Conservation (phyloP, 2,329 filamentous ascomycete genomes). For the Hyphodiscus sp. region DNA sequence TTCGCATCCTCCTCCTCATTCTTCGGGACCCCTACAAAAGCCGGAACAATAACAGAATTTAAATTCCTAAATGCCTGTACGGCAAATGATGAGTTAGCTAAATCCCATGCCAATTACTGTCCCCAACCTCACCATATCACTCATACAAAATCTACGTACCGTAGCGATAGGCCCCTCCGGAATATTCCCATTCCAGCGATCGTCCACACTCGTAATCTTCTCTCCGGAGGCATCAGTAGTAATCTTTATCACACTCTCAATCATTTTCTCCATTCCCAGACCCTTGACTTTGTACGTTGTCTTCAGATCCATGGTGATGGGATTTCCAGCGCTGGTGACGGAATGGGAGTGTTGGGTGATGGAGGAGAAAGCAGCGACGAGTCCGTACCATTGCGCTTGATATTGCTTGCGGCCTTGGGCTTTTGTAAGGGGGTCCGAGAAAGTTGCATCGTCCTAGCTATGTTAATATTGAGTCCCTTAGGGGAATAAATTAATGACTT, state of each 20-base stretch:
- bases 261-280: constrained; percentile 42
- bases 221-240: constrained; percentile 31
- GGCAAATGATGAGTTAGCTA: constrained; percentile 1
- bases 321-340: constrained; percentile 50
- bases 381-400: constrained; percentile 49
- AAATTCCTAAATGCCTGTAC: constrained; percentile 45
- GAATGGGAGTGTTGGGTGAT: constrained; percentile 49
- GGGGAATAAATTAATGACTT: too few species aligned
- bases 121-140: too few species aligned
- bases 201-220: constrained; percentile 46
- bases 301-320: constrained; percentile 50
- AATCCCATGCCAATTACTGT: too few species aligned
- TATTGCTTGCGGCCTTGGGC: constrained; percentile 48
- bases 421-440: constrained; percentile 52
- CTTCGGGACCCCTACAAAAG: constrained; percentile 46
- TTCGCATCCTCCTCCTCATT: constrained; percentile 44
- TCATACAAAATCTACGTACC: constrained; percentile 39
- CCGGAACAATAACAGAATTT: constrained; percentile 45
- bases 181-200: constrained; percentile 48
- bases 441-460: constrained; percentile 42
- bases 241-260: constrained; percentile 43
- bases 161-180: constrained; percentile 43
- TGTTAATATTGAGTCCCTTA: neutral
- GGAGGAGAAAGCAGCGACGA: constrained; percentile 49
- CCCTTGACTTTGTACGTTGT: constrained; percentile 48